Evolutionary conservation across 2,329 filamentous ascomycete genomes (phyloP).

Genomic region (Juglanconis sp.): DNA sequence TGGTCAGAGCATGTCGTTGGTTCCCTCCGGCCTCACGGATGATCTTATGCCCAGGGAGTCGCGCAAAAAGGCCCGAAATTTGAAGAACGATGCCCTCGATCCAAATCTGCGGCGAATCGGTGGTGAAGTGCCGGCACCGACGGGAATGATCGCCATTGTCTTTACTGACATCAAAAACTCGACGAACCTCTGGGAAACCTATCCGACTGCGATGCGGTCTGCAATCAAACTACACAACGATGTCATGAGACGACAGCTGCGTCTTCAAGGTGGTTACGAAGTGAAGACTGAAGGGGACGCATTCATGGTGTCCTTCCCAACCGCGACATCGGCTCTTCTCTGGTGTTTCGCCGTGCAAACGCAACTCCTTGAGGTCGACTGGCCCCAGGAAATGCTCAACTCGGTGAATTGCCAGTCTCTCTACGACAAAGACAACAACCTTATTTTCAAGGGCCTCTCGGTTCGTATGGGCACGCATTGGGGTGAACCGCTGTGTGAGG

Average conservation of each 20-base stretch:
- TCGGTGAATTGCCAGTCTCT: conserved; percentile 81
- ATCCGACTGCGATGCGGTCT: conserved; percentile 90
- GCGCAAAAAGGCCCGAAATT: conserved; percentile 44
- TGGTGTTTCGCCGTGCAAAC: conserved; percentile 97
- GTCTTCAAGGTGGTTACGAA: conserved; percentile 93
- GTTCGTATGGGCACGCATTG: conserved; percentile 98
- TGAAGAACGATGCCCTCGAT: conserved; percentile 67
- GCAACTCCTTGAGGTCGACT: conserved; percentile 80
- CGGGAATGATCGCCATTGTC: conserved; percentile 85
- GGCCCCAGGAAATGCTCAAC: conserved; percentile 89
- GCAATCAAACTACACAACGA: conserved; percentile 98
- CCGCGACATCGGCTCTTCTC: conserved; percentile 86
- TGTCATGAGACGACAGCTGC: conserved; percentile 87
- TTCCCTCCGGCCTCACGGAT: conserved; percentile 69
- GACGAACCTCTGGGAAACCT: conserved; percentile 92
- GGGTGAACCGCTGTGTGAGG: conserved; percentile 90
- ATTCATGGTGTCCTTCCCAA: conserved; percentile 98
- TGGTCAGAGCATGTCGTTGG: conserved; percentile 81
- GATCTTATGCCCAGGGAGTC: conserved; percentile 64
- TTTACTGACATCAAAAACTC: conserved; percentile 99
- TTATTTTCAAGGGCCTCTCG: conserved; percentile 91
- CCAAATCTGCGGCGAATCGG: conserved; percentile 84
- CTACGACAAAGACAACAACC: conserved; percentile 76
- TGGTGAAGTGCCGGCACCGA: conserved; percentile 86
- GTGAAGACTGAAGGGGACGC: conserved; percentile 99